A percentile compares a stretch with the other conserved stretches of the same genome.
These are phyloP conservation scores for Ceriops decandra DNA, from an alignment of 345 rosid species.

Conservation along the genomic window DNA sequence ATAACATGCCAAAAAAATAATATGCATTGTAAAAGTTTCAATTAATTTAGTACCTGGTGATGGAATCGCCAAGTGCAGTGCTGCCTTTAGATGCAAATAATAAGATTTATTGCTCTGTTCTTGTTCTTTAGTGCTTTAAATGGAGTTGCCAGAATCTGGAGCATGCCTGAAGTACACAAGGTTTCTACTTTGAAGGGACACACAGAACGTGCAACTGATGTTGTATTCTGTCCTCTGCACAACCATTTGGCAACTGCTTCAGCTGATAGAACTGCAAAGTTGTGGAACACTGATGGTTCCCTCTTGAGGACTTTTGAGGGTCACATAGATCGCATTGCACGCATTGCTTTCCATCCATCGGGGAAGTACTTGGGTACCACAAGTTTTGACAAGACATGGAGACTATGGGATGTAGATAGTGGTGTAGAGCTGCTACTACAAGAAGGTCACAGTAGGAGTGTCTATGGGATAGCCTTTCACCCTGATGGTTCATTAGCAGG, in stretches of 20 bases:
- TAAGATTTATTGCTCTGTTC: conserved; percentile 16
- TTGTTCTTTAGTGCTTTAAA: conserved; percentile 53
- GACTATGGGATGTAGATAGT: conserved; percentile 84
- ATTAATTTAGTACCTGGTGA: no score
- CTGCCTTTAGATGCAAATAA: conserved; percentile 10
- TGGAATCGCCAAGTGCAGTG: no score
- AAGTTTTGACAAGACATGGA: conserved; percentile 97
- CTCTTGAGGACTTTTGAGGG: conserved; percentile 74
- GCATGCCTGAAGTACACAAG: conserved; percentile 63
- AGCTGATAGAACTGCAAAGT: conserved; percentile 88
- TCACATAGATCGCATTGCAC: conserved; percentile 91
- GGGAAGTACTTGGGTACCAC: conserved; percentile 90
- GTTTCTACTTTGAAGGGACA: conserved; percentile 73
- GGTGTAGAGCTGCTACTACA: conserved; percentile 91
- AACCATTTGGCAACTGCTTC: conserved; percentile 85
- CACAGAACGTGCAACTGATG: conserved; percentile 88
- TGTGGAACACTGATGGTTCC: conserved; percentile 87
- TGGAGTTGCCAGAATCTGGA: conserved; percentile 90
- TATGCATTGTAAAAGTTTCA: no score
- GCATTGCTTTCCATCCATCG: conserved; percentile 88
- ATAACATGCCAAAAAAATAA: no score
- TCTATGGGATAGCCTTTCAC: conserved; percentile 88
- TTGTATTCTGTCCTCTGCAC: conserved; percentile 73
- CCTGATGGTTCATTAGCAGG: conserved; percentile 92
- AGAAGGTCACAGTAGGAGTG: conserved; percentile 92